Percentiles rank a stretch among this genome's conserved stretches.
phyloP scores from a whole-genome alignment of 2,329 filamentous ascomycete species.

The Nothophaeocryptopus gaeumannii region DNA sequence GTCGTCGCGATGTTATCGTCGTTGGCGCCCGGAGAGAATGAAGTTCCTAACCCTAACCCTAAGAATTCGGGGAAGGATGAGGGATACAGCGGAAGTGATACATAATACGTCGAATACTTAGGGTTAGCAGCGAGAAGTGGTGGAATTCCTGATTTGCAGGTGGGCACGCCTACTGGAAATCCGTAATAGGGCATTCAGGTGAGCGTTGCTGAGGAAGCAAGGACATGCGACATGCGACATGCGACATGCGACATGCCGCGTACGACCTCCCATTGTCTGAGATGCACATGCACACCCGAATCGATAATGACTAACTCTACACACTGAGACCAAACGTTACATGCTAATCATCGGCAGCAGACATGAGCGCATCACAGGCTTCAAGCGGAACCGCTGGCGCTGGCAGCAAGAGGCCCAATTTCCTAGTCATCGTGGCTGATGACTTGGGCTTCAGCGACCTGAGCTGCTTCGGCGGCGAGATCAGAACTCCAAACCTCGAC shows the following conservation, averaged over 20 bases:
- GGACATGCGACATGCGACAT: not conserved
- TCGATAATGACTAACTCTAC: not conserved
- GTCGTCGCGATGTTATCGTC: too few relatives aligned
- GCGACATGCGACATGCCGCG: not conserved
- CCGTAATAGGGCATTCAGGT: too few relatives aligned
- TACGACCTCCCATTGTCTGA: not conserved
- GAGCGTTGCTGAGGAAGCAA: too few relatives aligned
- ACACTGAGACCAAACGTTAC: not conserved
- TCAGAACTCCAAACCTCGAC: constrained; percentile 59
- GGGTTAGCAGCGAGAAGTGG: too few relatives aligned
- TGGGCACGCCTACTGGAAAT: too few relatives aligned
- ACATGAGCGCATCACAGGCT: constrained; percentile 33
- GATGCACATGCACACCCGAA: not conserved
- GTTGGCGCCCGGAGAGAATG: too few relatives aligned
- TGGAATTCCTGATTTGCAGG: too few relatives aligned
- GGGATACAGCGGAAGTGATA: too few relatives aligned
- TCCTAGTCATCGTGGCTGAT: constrained; percentile 51
- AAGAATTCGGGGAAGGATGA: too few relatives aligned
- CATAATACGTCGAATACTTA: too few relatives aligned
- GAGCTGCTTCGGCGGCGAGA: constrained; percentile 59
- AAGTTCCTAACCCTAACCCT: too few relatives aligned
- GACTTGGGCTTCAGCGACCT: constrained; percentile 47
- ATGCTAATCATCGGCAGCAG: constrained; percentile 27
- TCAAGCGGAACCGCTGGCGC: constrained; percentile 31
- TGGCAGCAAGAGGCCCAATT: constrained; percentile 53